Conservation (phyloP, 495 filamentous ascomycete species). For the Aspergillus biplanus region DNA sequence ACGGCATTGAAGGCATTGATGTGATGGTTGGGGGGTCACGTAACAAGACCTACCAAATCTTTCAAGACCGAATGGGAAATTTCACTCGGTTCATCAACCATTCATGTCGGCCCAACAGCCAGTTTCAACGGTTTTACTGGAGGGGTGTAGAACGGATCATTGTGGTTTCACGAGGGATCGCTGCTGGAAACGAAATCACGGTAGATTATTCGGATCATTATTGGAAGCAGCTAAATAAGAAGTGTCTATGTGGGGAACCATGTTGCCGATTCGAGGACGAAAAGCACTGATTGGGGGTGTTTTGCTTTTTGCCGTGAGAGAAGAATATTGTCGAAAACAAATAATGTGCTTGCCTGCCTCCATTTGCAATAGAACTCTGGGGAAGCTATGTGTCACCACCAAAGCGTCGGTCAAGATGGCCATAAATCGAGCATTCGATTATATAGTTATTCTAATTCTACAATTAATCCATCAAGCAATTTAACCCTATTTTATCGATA, state of each 20-base stretch:
- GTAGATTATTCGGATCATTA: conserved; percentile 49
- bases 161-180: conserved; percentile 42
- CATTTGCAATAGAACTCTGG: too few relatives aligned
- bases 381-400: too few relatives aligned
- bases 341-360: too few relatives aligned
- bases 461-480: too few relatives aligned
- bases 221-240: conserved; percentile 45
- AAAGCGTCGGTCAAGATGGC: too few relatives aligned
- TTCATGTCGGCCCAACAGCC: conserved; percentile 41
- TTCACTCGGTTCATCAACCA: conserved; percentile 50
- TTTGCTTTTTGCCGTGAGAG: background rate
- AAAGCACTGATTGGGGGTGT: background rate
- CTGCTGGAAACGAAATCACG: conserved; percentile 43
- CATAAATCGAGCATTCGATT: too few relatives aligned
- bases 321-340: background rate
- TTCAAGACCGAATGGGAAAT: conserved; percentile 41
- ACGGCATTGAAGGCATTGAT: conserved; percentile 34
- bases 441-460: too few relatives aligned
- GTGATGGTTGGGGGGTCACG: conserved; percentile 37
- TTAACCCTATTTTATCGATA: background rate
- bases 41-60: conserved; percentile 30
- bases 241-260: conserved; percentile 41
- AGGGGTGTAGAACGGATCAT: conserved; percentile 43
- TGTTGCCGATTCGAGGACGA: conserved; percentile 34
- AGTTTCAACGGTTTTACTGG: conserved; percentile 48